Evolutionary conservation across 768 basidiomycete genomes (phyloP).

Genomic region (Russula earlei): DNA sequence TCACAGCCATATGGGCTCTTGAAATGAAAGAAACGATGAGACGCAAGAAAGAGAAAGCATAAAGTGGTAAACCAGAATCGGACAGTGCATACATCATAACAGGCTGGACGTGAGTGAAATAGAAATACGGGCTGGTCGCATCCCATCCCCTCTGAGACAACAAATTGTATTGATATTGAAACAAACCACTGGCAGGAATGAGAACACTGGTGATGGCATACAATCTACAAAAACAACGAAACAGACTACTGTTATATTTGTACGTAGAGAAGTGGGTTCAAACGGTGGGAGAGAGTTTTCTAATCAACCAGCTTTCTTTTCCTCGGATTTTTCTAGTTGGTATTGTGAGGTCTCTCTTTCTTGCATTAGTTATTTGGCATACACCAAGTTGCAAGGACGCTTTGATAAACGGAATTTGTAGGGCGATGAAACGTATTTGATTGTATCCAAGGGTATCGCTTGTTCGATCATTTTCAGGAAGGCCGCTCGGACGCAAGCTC

Average conservation of each 20-base stretch:
- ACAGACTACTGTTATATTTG: neutral
- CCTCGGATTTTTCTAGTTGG: neutral
- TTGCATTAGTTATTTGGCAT: slow-evolving; percentile 1
- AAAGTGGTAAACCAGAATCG: no score
- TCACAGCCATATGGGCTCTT: no score
- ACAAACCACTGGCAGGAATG: neutral
- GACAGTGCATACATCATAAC: no score
- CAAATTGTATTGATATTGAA: no score
- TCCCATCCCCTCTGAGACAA: no score
- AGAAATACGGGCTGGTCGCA: no score
- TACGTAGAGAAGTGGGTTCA: neutral
- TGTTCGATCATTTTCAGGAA: neutral
- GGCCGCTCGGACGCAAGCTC: no score
- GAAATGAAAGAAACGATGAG: no score
- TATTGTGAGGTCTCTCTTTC: neutral
- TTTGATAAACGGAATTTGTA: neutral
- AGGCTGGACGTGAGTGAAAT: no score
- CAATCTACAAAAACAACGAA: slow-evolving; percentile 2
- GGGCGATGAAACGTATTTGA: neutral
- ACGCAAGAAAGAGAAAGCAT: no score
- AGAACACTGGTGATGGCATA: neutral
- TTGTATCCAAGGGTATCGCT: neutral
- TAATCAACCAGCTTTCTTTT: neutral
- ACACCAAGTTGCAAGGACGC: neutral
- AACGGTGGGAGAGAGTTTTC: no score